These are phyloP conservation scores for Boletus subparvulus DNA, from an alignment of 768 basidiomycete species.

Conservation along the genomic window DNA sequence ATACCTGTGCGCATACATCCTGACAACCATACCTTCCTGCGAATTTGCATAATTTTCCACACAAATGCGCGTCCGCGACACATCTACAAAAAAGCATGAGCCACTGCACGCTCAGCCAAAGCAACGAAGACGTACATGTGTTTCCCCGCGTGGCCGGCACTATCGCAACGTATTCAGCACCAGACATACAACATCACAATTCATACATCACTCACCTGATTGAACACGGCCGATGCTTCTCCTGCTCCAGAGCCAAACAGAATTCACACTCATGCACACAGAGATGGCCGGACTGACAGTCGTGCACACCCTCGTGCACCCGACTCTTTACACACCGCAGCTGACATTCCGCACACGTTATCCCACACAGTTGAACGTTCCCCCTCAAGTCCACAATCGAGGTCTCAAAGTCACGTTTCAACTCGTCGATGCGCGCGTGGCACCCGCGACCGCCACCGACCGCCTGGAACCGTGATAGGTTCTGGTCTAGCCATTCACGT, in stretches of 20 bases:
- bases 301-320: slow-evolving; percentile 46
- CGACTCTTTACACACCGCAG: slow-evolving; percentile 47
- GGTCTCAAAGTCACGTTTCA: slow-evolving; percentile 45
- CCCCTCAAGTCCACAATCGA: slow-evolving; percentile 45
- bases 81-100: slow-evolving; percentile 40
- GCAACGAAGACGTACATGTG: slow-evolving; percentile 45
- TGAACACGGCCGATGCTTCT: slow-evolving; percentile 39
- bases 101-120: accelerated
- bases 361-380: slow-evolving; percentile 48
- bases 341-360: slow-evolving; percentile 48
- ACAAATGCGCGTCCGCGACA: slow-evolving; percentile 50
- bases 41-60: slow-evolving; percentile 51
- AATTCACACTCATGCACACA: slow-evolving; percentile 48
- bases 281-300: slow-evolving; percentile 50
- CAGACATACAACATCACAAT: not conserved
- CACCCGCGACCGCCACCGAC: slow-evolving; percentile 2
- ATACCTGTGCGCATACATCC: slow-evolving; percentile 52
- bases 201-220: slow-evolving; percentile 40
- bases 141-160: slow-evolving; percentile 57
- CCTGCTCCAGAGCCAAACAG: slow-evolving; percentile 30
- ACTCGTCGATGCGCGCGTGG: slow-evolving; percentile 44
- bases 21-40: slow-evolving; percentile 51
- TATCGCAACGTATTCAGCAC: slow-evolving; percentile 16
- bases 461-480: slow-evolving; percentile 46
- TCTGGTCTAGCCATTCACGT: slow-evolving; percentile 49